Evolutionary conservation across 2,329 filamentous ascomycete genomes (phyloP).

Genomic region (Fusarium chuoi): DNA sequence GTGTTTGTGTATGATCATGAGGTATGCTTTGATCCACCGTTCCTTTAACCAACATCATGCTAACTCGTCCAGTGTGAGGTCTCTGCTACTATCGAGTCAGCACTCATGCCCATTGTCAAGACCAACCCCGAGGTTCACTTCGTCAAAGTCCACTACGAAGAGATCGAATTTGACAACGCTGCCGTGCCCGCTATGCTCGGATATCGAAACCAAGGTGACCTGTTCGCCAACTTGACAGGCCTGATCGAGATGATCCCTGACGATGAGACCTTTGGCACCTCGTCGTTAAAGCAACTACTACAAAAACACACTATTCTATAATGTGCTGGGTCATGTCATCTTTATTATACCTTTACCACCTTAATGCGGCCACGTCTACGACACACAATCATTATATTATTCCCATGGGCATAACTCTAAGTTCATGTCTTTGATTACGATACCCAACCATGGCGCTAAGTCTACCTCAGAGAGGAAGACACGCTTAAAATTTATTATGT

Average conservation of each 20-base stretch:
- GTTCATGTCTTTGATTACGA: slow-evolving; percentile 38
- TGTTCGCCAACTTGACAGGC: slow-evolving; percentile 90
- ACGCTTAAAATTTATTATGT: slow-evolving; percentile 26
- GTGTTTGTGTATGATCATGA: slow-evolving; percentile 93
- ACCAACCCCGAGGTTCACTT: slow-evolving; percentile 81
- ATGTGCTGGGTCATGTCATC: slow-evolving; percentile 30
- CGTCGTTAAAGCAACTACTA: slow-evolving; percentile 64
- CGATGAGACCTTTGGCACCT: slow-evolving; percentile 67
- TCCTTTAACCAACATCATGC: not conserved
- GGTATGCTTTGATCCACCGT: slow-evolving; percentile 63
- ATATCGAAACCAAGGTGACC: slow-evolving; percentile 86
- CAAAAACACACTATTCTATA: slow-evolving; percentile 63
- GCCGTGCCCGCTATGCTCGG: slow-evolving; percentile 88
- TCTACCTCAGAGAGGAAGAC: slow-evolving; percentile 23
- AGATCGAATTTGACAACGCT: slow-evolving; percentile 93
- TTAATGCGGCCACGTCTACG: slow-evolving; percentile 45
- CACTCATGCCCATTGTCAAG: slow-evolving; percentile 78
- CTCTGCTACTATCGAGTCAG: slow-evolving; percentile 81
- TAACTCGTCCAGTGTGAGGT: slow-evolving; percentile 73
- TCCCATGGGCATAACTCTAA: slow-evolving; percentile 12
- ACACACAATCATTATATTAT: slow-evolving; percentile 22
- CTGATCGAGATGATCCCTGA: slow-evolving; percentile 87
- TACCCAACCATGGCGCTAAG: slow-evolving; percentile 35
- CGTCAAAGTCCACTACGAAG: slow-evolving; percentile 88
- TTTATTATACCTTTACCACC: slow-evolving; percentile 15